Conservation (phyloP, 164 flowering plant genomes). For the Berberis thunbergii region DNA sequence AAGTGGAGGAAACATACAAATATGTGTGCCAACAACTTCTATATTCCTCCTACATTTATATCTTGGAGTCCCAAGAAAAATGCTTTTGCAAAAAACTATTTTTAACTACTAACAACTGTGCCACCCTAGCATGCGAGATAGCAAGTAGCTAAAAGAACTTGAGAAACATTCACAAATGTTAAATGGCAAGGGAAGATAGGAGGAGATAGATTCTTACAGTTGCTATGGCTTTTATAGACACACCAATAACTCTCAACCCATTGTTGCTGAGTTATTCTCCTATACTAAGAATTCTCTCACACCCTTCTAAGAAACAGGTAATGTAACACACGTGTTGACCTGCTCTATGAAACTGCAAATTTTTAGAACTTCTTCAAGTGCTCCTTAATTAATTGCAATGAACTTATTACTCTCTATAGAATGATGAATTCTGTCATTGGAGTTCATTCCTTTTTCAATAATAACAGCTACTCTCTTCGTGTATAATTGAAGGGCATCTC, state of each 20-base stretch:
- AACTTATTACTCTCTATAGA: slow-evolving; percentile 5
- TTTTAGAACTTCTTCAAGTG: slow-evolving; percentile 59
- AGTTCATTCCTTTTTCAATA: slow-evolving; percentile 27
- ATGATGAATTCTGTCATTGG: neutral
- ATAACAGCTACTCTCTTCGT: slow-evolving; percentile 55
- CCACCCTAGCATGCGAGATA: too few species aligned
- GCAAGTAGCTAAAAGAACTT: too few species aligned
- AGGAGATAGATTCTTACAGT: slow-evolving; percentile 16
- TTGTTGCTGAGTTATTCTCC: slow-evolving; percentile 48
- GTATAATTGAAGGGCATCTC: slow-evolving; percentile 74
- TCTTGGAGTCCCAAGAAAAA: too few species aligned
- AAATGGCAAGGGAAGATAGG: too few species aligned
- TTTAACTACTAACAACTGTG: too few species aligned
- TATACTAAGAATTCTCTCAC: slow-evolving; percentile 34
- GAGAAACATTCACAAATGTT: neutral
- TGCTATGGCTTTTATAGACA: slow-evolving; percentile 37
- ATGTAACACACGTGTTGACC: slow-evolving; percentile 23
- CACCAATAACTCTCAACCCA: slow-evolving; percentile 52
- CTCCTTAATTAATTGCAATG: slow-evolving; percentile 55
- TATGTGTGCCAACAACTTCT: too few species aligned
- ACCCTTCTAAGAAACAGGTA: slow-evolving; percentile 30
- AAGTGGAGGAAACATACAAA: too few species aligned
- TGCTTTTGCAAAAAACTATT: too few species aligned
- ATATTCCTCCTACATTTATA: too few species aligned
- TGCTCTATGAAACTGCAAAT: slow-evolving; percentile 41